Percentiles rank a stretch among this genome's conserved stretches.
These are phyloP conservation scores for Apiospora kogelbergensis DNA, from an alignment of 2,329 filamentous ascomycete genomes.

Conservation along the genomic window DNA sequence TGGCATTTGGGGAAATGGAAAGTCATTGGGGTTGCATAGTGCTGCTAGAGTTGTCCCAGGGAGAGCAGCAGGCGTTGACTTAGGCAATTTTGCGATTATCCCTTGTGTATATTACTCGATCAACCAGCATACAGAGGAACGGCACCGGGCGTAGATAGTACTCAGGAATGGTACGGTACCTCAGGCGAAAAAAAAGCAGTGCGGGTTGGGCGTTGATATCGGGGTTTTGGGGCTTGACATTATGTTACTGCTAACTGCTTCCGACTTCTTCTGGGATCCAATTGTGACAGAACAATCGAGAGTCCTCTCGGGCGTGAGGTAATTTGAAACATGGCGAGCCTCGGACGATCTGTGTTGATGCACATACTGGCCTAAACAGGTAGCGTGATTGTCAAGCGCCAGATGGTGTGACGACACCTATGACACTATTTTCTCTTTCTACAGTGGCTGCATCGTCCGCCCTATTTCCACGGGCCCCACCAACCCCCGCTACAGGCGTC, in stretches of 20 bases:
- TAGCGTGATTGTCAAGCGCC: not conserved
- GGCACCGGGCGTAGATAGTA: slow-evolving; percentile 1
- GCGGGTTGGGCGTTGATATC: not conserved
- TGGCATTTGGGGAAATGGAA: slow-evolving; percentile 2
- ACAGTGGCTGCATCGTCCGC: not conserved
- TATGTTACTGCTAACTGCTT: not conserved
- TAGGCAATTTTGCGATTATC: not conserved
- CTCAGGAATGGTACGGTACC: not conserved
- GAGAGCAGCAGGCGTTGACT: slow-evolving; percentile 3
- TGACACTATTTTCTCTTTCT: not conserved
- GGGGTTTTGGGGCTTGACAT: not conserved
- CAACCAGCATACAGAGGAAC: slow-evolving; percentile 1
- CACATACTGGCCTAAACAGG: not conserved
- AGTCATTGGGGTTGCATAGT: slow-evolving; percentile 6
- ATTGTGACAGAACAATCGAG: not conserved
- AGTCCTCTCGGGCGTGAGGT: not conserved
- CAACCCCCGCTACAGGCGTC: not conserved
- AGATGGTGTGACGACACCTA: not conserved
- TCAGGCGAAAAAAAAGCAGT: not conserved
- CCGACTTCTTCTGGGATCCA: not conserved
- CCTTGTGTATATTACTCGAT: not conserved
- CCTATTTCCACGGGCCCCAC: not conserved
- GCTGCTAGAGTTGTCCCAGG: not conserved
- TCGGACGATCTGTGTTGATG: not conserved
- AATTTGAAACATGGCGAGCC: not conserved